Evolutionary conservation across 2,329 filamentous ascomycete species (phyloP).

Genomic region (Aspergillus quadrilineatus): DNA sequence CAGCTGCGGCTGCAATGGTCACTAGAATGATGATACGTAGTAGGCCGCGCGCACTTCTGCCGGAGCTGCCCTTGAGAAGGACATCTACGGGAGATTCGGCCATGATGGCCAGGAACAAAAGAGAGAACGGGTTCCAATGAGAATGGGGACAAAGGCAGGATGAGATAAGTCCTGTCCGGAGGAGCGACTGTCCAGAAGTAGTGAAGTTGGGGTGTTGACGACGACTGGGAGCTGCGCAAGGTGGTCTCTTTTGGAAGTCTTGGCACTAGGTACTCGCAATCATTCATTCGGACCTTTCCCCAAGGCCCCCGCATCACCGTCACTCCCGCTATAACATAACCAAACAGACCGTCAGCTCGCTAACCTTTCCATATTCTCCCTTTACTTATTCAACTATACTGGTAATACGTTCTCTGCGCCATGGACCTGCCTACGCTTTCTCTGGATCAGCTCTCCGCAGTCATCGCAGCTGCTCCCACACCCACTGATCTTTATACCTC

Average conservation of each 20-base stretch:
- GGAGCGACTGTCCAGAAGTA: slow-evolving; percentile 23
- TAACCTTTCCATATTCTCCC: background rate
- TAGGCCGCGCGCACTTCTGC: slow-evolving; percentile 77
- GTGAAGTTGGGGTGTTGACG: slow-evolving; percentile 25
- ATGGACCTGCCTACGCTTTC: slow-evolving; percentile 36
- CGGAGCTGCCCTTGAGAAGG: slow-evolving; percentile 75
- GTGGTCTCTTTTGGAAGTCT: slow-evolving; percentile 44
- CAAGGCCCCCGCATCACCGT: slow-evolving; percentile 32
- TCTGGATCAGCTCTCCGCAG: slow-evolving; percentile 29
- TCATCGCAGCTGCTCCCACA: slow-evolving; percentile 29
- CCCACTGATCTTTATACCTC: slow-evolving; percentile 37
- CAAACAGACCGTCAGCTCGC: background rate
- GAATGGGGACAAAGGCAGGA: slow-evolving; percentile 27
- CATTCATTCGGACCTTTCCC: slow-evolving; percentile 29
- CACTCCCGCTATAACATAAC: background rate
- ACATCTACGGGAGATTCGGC: slow-evolving; percentile 50
- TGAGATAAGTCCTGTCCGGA: slow-evolving; percentile 19
- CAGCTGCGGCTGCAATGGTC: slow-evolving; percentile 85
- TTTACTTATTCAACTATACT: background rate
- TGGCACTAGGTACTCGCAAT: slow-evolving; percentile 31
- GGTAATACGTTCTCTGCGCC: background rate
- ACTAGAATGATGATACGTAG: slow-evolving; percentile 85
- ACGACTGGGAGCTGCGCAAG: slow-evolving; percentile 38
- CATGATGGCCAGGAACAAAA: slow-evolving; percentile 43
- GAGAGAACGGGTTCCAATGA: slow-evolving; percentile 33